Evolutionary conservation across 192 early-diverging fungal species (phyloP), one percentile per base, ranked within the genome.

Genomic region (Coemansia asiatica): DNA sequence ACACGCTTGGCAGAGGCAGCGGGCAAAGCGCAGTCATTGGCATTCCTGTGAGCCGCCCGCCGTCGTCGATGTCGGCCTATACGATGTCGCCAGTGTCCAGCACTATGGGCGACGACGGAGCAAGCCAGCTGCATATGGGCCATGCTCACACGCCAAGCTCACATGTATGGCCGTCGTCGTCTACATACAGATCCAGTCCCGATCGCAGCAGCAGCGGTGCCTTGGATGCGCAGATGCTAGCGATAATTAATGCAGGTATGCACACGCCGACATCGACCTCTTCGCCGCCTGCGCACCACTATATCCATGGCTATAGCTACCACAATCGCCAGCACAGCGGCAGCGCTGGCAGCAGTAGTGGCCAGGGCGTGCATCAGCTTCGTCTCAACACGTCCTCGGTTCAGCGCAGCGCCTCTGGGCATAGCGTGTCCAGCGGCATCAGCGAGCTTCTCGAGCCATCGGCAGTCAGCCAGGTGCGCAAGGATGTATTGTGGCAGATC

Each of bases 371-470:
- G 22, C 79, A 82, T 29, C 71, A 76, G 57, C 70, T 68, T 18
- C 71, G 71, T 5, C 63, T 82, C 13, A 76, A 71, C 63, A 59
- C 51, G 38, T 70, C 75, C 16, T 74, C 72, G 9, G 74, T 76
- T 0, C 80, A 82, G 66, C 75, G 80, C 60, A 76, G 74, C 27
- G 66, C 75, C 6, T 82, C 74, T 6, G 80, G 71, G 3, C 75
- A 78, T 49, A 82, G 75, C 57, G 72, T 78, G 0, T 71, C 80
- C 13, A 82, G 75, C 25, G 80, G 80, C 12, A 74, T 82, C 58
- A 82, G 72, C 66, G 80, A 82, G 71, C 72, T 82, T 5, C 59
- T 82, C 19, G 80, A 82, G 58, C 80, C 80, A 4, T 74, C 74
- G 1, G 74, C 71, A 21, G 80, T 82, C 25, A 82, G 80, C 23